These are phyloP conservation scores for Phytophthora sp. DNA, from an alignment of 352 stramenopile species.

Conservation along the genomic window DNA sequence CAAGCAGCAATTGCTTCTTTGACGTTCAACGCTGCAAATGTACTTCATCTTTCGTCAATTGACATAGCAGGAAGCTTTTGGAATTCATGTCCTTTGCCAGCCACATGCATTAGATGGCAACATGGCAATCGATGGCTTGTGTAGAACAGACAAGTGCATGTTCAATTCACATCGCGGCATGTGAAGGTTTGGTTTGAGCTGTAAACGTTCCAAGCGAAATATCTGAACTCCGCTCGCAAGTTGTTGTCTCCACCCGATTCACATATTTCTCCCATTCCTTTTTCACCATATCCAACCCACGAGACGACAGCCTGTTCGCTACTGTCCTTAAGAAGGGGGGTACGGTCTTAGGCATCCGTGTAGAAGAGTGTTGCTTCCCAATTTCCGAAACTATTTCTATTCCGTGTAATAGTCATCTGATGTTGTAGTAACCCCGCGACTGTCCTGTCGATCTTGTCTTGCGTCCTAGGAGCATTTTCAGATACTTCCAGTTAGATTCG, in stretches of 20 bases:
- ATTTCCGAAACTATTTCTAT: constrained; percentile 18
- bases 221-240: constrained; percentile 27
- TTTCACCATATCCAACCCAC: constrained; percentile 17
- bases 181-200: neutral
- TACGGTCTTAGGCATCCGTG: constrained; percentile 5
- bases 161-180: neutral
- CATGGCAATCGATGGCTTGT: constrained; percentile 14
- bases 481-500: too few species aligned
- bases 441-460: too few species aligned
- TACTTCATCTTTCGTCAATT: constrained; percentile 9
- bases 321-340: constrained; percentile 6
- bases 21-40: neutral
- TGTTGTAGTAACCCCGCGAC: too few species aligned
- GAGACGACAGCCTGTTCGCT: neutral
- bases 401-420: constrained; percentile 5
- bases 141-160: constrained; percentile 12
- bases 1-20: constrained; percentile 4
- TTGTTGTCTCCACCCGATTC: constrained; percentile 26
- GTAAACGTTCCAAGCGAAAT: constrained; percentile 18
- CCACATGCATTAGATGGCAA: constrained; percentile 15
- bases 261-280: constrained; percentile 27
- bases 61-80: neutral
- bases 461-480: too few species aligned
- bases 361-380: neutral
- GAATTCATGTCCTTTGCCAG: neutral